Base-by-base conservation (phyloP, 73 alveolate species). In the Paramecium tetraurelia region DNA sequence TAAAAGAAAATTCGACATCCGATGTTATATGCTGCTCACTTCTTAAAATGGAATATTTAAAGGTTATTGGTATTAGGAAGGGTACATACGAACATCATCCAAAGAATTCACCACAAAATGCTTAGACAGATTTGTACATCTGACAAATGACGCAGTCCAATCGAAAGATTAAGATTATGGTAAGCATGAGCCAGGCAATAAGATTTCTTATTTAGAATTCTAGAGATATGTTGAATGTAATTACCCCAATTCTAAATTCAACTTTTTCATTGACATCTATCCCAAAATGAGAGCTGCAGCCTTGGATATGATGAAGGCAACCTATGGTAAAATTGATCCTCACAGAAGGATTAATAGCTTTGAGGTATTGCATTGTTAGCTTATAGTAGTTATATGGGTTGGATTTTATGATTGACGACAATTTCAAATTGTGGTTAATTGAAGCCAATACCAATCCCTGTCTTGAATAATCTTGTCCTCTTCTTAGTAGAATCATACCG, bases 91-190 rank as follows among this genome's bases (percentile, higher is more conserved):
- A 85, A 95, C 97, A 8, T 86, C 95, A 24, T 90, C 95, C 1
- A 95, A 93, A 87, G 97, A 95, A 80, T 95, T 93, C 77, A 90
- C 93, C 5, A 69, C 95, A 1, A 87, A 93, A 80, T 68, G 94
- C 43, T 44, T 90, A 11, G 92, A 95, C 50, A 71, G 84, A 18
- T 93, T 86, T 85, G 89, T 95, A 1, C 97, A 95, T 84, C 69
- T 95, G 12, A 95, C 97, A 10, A 95, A 95, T 88, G 97, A 95
- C 89, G 97, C 97, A 1, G 90, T 95, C 7, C 80, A 95, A 72
- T 59, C 85, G 16, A 89, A 93, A 50, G 72, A 93, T 43, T 93
- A 87, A 16, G 97, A 95, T 57, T 95, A 93, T 77, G 96, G 96
- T 38, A 95, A 95, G 43, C 93, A 21, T 69, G 97, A 95, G 35